Evolutionary conservation across 2,329 filamentous ascomycete genomes (phyloP), one percentile per base, ranked within the genome.

Genomic region (Penicillium polonicum): DNA sequence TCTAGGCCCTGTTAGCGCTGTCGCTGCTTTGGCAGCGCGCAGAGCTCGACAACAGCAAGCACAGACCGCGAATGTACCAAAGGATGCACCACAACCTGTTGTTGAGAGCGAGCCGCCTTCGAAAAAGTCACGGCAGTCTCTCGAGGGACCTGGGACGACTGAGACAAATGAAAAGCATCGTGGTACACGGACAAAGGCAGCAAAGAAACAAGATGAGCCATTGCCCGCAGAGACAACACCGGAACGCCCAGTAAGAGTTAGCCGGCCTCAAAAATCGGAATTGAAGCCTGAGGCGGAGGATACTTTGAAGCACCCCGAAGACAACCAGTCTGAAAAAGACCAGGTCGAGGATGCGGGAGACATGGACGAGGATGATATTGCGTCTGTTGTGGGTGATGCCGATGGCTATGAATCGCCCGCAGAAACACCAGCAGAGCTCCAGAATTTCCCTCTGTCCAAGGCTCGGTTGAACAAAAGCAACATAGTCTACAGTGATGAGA

Each of bases 21-120:
- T 78, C 60, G 76, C 76, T 35, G 76, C 76, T 52, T 63, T 78
- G 59, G 76, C 76, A 29, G 76, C 76, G 59, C 76, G 75, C 65
- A 76, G 70, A 71, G 73, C 73, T 64, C 69, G 72, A 51, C 71
- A 73, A 60, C 71, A 75, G 58, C 69, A 70, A 52, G 62, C 65
- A 46, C 70, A 69, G 53, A 60, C 46, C 42, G 60, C 58, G 29
- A 48, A 58, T n/a, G 41, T 61, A 23, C 48, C 63, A 31, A 66
- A 68, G 48, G 58, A 63, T 48, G 51, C 65, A 15, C 49, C 58
- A 6, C 56, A 65, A 29, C 48, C 57, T 35, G 61, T 70, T 35
- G 42, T 61, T 10, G 53, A 44, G 25, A 60, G 46, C 17, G 75
- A 72, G 36, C 74, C 73, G 17, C 74, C 74, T 10, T 65, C 67